Conservation (phyloP, 768 basidiomycete species). For the Mycena indigotica region DNA sequence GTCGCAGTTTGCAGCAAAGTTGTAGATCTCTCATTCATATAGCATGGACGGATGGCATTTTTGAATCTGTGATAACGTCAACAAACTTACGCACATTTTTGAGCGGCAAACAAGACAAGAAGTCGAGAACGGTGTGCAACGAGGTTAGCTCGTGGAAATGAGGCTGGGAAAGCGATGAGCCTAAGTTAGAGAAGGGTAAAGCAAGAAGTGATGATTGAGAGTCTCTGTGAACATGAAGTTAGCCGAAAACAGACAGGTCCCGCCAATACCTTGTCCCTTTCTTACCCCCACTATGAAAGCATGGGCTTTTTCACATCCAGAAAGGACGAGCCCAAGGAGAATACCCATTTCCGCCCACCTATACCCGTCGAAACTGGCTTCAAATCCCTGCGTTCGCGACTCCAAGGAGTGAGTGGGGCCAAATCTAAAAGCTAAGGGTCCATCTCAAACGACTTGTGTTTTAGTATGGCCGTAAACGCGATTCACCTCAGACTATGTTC, state of each 20-base stretch:
- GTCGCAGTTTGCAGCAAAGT: constrained; percentile 68
- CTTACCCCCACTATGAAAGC: constrained; percentile 38
- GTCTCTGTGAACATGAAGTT: neutral
- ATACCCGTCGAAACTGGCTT: constrained; percentile 14
- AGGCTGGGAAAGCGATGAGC: no score
- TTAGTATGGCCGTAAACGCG: neutral
- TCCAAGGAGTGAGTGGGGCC: constrained; percentile 16
- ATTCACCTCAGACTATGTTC: neutral
- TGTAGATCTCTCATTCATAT: constrained; percentile 33
- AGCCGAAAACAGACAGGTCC: neutral
- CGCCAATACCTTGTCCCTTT: neutral
- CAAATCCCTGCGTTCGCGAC: constrained; percentile 20
- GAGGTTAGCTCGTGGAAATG: no score
- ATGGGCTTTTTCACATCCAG: constrained; percentile 59
- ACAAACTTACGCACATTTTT: no score
- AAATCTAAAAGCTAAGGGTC: neutral
- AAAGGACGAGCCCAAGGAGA: constrained; percentile 35
- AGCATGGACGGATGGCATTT: neutral
- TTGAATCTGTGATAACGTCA: no score
- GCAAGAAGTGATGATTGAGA: no score
- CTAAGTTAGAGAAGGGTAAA: no score
- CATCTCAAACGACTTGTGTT: neutral
- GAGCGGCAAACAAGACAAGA: no score
- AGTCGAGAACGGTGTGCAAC: no score
- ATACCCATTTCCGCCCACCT: constrained; percentile 29